These are phyloP conservation scores for Rhizopogon vulgaris DNA, from an alignment of 768 basidiomycete genomes.

Conservation along the genomic window DNA sequence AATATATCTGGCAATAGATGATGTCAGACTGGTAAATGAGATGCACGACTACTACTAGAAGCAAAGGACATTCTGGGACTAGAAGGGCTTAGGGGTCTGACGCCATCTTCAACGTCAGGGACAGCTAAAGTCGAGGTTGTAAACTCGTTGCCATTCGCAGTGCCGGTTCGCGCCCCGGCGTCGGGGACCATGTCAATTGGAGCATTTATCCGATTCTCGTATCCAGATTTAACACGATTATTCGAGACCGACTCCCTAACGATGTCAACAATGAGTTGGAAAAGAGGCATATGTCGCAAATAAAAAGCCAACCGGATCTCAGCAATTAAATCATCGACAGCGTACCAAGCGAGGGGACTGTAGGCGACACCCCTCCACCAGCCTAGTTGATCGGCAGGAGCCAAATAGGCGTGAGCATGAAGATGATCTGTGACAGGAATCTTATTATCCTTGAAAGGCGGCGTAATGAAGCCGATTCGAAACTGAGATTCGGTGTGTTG, in stretches of 20 bases:
- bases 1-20: neutral
- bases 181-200: slow-evolving; percentile 71
- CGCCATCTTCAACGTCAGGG: slow-evolving; percentile 37
- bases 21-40: slow-evolving; percentile 30
- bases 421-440: slow-evolving; percentile 78
- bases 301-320: slow-evolving; percentile 59
- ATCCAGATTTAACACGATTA: slow-evolving; percentile 78
- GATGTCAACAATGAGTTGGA: slow-evolving; percentile 1
- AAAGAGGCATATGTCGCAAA: slow-evolving; percentile 3
- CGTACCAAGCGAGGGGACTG: slow-evolving; percentile 66
- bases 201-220: slow-evolving; percentile 46
- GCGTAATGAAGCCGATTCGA: slow-evolving; percentile 72
- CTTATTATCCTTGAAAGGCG: slow-evolving; percentile 70
- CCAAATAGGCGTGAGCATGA: slow-evolving; percentile 70
- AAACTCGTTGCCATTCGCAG: slow-evolving; percentile 59
- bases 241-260: slow-evolving; percentile 67
- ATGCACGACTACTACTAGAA: slow-evolving; percentile 31
- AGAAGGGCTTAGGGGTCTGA: neutral
- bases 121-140: slow-evolving; percentile 45
- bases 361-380: slow-evolving; percentile 72
- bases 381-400: slow-evolving; percentile 56
- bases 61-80: slow-evolving; percentile 20
- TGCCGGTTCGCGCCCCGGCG: slow-evolving; percentile 63
- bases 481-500: slow-evolving; percentile 33
- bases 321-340: slow-evolving; percentile 72